A percentile compares a stretch with the other conserved stretches of the same genome.
Conservation (phyloP, 1,139 yeast species). For the Yamadazyma sp. region DNA sequence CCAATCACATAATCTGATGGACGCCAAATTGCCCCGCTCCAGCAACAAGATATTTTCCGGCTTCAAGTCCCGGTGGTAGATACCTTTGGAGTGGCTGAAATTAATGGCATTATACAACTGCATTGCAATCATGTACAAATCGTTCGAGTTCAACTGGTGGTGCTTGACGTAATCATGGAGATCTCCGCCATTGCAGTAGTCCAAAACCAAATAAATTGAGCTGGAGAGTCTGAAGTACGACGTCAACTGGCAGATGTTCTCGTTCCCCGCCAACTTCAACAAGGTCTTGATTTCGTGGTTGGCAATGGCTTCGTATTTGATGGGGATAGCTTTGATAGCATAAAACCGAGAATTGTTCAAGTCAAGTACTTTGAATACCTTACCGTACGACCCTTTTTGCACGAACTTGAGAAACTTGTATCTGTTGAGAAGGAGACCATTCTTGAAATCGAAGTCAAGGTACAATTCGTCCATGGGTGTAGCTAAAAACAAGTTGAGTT, state of each 20-base stretch:
- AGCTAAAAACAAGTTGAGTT: no score
- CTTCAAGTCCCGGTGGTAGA: conserved; percentile 55
- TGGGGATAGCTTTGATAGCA: conserved; percentile 26
- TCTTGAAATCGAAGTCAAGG: conserved; percentile 2
- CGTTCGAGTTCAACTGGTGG: conserved; percentile 24
- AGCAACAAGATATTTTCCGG: conserved; percentile 49
- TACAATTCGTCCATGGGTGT: background rate
- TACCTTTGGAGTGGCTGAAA: conserved; percentile 42
- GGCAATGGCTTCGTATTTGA: conserved; percentile 29
- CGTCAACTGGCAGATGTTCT: conserved; percentile 44
- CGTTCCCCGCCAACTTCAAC: conserved; percentile 32
- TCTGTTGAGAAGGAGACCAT: conserved; percentile 1
- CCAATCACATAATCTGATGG: conserved; percentile 56
- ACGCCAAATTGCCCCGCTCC: background rate
- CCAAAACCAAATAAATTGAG: conserved; percentile 46
- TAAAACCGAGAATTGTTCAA: conserved; percentile 28
- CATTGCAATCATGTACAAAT: conserved; percentile 24
- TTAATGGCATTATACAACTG: conserved; percentile 42
- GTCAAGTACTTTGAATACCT: conserved; percentile 50
- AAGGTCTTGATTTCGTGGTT: conserved; percentile 48
- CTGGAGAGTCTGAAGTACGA: conserved; percentile 42
- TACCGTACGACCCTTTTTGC: conserved; percentile 56
- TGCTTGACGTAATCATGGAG: conserved; percentile 22
- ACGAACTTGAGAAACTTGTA: conserved; percentile 16
- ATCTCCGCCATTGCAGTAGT: conserved; percentile 48